These are phyloP conservation scores for Xylariomycetidae sp. DNA, from an alignment of 2,329 filamentous ascomycete species.

Conservation along the genomic window DNA sequence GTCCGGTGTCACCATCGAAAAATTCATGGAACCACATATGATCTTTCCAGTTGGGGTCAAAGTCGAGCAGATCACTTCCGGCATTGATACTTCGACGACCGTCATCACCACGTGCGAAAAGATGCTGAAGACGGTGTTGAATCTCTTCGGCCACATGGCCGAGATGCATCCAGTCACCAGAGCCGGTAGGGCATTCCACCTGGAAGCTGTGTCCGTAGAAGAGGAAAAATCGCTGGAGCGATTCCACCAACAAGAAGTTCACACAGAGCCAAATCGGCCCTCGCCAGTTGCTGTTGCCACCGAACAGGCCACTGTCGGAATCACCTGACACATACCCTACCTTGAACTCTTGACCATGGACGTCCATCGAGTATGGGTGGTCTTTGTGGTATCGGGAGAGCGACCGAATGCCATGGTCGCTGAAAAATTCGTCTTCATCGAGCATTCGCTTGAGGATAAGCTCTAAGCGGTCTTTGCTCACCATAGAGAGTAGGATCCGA, in stretches of 20 bases:
- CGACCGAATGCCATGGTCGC: conserved; percentile 84
- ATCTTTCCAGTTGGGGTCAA: conserved; percentile 89
- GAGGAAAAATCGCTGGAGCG: conserved; percentile 90
- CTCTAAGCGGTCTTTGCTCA: conserved; percentile 87
- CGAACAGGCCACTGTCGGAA: conserved; percentile 90
- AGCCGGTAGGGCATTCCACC: conserved; percentile 90
- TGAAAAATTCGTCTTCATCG: conserved; percentile 89
- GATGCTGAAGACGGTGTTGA: conserved; percentile 88
- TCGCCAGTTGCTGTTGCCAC: conserved; percentile 97
- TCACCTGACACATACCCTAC: conserved; percentile 93
- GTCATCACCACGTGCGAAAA: conserved; percentile 80
- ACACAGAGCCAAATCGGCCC: conserved; percentile 94
- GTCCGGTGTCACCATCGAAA: conserved; percentile 88
- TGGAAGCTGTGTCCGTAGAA: conserved; percentile 88
- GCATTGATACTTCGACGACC: conserved; percentile 85
- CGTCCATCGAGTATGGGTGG: conserved; percentile 89
- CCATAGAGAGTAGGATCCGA: conserved; percentile 79
- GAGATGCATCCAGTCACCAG: conserved; percentile 91
- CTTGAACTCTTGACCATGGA: conserved; percentile 84
- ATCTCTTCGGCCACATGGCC: conserved; percentile 93
- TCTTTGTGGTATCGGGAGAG: conserved; percentile 89
- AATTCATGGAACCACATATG: conserved; percentile 96
- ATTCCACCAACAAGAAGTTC: conserved; percentile 92
- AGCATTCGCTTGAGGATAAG: conserved; percentile 90
- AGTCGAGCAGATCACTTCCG: conserved; percentile 80